Evolutionary conservation across 2,329 filamentous ascomycete genomes (phyloP).

Genomic region (Zymoseptoria crescenta): DNA sequence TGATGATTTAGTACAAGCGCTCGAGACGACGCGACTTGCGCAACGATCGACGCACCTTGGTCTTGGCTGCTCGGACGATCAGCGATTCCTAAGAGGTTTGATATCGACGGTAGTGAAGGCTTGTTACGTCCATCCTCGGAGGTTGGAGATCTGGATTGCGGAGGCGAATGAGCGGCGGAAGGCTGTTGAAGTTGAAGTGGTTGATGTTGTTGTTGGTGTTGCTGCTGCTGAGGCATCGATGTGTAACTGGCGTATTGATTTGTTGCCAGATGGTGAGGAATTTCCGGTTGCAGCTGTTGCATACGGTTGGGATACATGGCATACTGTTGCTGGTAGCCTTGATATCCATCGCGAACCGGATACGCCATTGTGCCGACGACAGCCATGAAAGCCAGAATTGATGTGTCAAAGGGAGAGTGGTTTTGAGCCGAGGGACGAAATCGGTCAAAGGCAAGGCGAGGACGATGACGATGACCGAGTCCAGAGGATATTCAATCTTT

Average conservation of each 20-base stretch:
- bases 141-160: conserved; percentile 15
- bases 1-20: not conserved
- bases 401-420: not conserved
- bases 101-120: conserved; percentile 88
- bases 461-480: not conserved
- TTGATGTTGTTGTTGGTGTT: conserved; percentile 7
- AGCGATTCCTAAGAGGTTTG: conserved; percentile 75
- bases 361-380: conserved; percentile 26
- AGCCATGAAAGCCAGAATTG: conserved; percentile 19
- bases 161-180: conserved; percentile 12
- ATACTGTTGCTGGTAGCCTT: conserved; percentile 23
- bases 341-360: conserved; percentile 21
- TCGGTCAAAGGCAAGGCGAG: not conserved
- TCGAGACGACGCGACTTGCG: not conserved
- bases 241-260: conserved; percentile 18
- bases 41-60: conserved; percentile 25
- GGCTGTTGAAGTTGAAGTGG: conserved; percentile 2
- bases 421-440: not conserved
- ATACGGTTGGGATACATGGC: conserved; percentile 21
- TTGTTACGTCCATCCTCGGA: conserved; percentile 41
- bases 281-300: conserved; percentile 13
- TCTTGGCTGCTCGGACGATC: conserved; percentile 53
- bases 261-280: conserved; percentile 12
- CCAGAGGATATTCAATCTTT: not conserved
- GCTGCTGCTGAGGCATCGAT: conserved; percentile 6